These are phyloP conservation scores for Cordyceps farinosa DNA, from an alignment of 2,329 filamentous ascomycete species.

Conservation along the genomic window DNA sequence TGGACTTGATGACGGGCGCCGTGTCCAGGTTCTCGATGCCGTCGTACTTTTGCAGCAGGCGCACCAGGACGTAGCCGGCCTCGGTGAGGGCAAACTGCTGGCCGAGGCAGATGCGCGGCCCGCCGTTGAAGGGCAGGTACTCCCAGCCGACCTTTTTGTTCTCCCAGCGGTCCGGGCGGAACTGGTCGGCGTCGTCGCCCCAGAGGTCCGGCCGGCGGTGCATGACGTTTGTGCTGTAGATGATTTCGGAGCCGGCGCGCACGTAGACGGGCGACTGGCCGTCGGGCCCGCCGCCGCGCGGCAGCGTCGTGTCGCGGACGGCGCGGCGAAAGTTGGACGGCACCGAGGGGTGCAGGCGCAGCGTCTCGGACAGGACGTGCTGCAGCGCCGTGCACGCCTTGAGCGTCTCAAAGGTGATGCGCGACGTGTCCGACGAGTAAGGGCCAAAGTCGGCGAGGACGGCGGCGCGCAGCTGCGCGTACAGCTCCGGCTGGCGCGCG, in stretches of 20 bases:
- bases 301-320: conserved; percentile 31
- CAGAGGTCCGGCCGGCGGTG: conserved; percentile 35
- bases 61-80: conserved; percentile 63
- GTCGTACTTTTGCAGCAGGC: conserved; percentile 57
- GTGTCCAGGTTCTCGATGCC: conserved; percentile 4
- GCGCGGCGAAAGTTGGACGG: conserved; percentile 33
- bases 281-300: conserved; percentile 34
- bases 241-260: conserved; percentile 30
- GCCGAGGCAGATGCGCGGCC: conserved; percentile 57
- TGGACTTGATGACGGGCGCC: neutral
- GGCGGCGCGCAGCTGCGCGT: conserved; percentile 19
- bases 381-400: conserved; percentile 26
- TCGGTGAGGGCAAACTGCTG: conserved; percentile 73
- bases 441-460: conserved; percentile 16
- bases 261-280: conserved; percentile 29
- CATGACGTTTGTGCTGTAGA: conserved; percentile 25
- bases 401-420: conserved; percentile 21
- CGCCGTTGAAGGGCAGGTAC: conserved; percentile 36
- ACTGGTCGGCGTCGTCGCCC: conserved; percentile 34
- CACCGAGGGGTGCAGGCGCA: conserved; percentile 35
- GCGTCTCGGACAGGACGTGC: conserved; percentile 25
- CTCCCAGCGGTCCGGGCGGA: conserved; percentile 38
- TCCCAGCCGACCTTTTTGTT: conserved; percentile 29
- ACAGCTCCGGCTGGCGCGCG: conserved; percentile 18
- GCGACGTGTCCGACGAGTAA: neutral